These are phyloP conservation scores for Parvularia atlantis DNA, from an alignment of 78 protist genomes.

Conservation along the genomic window DNA sequence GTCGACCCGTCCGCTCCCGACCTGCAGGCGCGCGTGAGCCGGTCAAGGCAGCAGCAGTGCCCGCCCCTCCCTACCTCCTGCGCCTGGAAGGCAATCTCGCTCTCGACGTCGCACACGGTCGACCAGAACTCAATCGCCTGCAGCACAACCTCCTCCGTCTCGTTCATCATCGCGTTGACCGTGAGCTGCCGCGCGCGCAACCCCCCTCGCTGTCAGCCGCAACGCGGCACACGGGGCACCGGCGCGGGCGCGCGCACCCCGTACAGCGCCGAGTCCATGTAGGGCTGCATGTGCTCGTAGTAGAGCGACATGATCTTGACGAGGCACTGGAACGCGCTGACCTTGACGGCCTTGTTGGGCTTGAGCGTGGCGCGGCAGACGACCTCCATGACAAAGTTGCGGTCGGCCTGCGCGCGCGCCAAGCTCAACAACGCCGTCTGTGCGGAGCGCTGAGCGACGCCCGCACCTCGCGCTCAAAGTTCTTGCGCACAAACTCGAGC, in stretches of 20 bases:
- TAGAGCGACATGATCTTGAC: conserved; percentile 52
- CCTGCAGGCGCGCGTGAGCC: no score
- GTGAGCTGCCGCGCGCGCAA: no score
- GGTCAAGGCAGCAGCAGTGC: no score
- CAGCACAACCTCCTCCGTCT: conserved; percentile 52
- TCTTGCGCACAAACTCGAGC: conserved; percentile 38
- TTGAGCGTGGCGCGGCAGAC: conserved; percentile 40
- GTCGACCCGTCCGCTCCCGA: neutral
- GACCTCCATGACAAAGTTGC: conserved; percentile 54
- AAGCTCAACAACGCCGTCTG: no score
- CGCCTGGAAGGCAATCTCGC: conserved; percentile 22
- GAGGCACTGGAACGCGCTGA: conserved; percentile 29
- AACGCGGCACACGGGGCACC: neutral
- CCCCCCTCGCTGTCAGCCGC: neutral
- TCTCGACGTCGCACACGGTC: conserved; percentile 75
- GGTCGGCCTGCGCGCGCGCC: no score
- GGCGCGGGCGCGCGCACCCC: neutral
- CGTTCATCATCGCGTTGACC: conserved; percentile 29
- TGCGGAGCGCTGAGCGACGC: no score
- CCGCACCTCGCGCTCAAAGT: conserved; percentile 39
- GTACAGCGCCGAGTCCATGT: conserved; percentile 46
- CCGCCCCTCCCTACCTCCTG: no score
- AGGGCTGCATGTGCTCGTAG: conserved; percentile 47
- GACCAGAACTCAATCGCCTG: conserved; percentile 93
- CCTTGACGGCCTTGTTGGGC: neutral